Evolutionary conservation across 257 asterid genomes (phyloP), one percentile per base, ranked within the genome.

Genomic region (Cinchona pubescens): DNA sequence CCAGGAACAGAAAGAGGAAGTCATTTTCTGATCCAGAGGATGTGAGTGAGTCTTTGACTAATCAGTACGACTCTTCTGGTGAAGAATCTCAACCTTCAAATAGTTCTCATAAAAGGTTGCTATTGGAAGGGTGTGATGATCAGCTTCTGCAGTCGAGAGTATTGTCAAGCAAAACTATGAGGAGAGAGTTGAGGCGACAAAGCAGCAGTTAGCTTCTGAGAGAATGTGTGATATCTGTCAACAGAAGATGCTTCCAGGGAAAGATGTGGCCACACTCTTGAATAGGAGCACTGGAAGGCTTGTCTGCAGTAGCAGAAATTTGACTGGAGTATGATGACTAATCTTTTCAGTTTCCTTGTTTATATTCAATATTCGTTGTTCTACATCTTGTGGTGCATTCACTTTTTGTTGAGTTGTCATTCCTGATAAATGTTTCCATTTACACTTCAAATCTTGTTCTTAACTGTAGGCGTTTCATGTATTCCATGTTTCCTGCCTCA

Each of bases 221-320:
- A 88, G 98, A 82, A 75, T 83, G 59, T 94, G 98, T 79, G 94
- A 86, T 84, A 86, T 94, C 81, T 94, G 98, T 85, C 94, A 87
- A 79, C 97, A 87, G 77, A 90, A 84, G 84, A 81, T 94, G 96
- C 90, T 92, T 35, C 97, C 96, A 8, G 79, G 88, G 72, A 92
- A 90, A 84, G 98, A 94, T 74, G 98, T 94, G 71, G 97, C 94
- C 30, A 85, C 96, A 53, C 94, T 94, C 35, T 75, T 94, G 71
- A 94, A 89, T 86, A 83, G 75, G 86, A 90, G 75, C 62, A 90
- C 97, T 74, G 98, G 98, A 60, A 92, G 82, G 85, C 88, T 94
- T 78, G 92, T 76, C 67, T 94, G 98, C 89, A 90, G 98, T 67
- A 92, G 97, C 84, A 87, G 98, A 87, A 94, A 94, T 80, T 68